A percentile compares a stretch with the other conserved stretches of the same genome.
Evolutionary conservation across 2,329 filamentous ascomycete species (phyloP).

Genomic region (Fusarium virguliforme): DNA sequence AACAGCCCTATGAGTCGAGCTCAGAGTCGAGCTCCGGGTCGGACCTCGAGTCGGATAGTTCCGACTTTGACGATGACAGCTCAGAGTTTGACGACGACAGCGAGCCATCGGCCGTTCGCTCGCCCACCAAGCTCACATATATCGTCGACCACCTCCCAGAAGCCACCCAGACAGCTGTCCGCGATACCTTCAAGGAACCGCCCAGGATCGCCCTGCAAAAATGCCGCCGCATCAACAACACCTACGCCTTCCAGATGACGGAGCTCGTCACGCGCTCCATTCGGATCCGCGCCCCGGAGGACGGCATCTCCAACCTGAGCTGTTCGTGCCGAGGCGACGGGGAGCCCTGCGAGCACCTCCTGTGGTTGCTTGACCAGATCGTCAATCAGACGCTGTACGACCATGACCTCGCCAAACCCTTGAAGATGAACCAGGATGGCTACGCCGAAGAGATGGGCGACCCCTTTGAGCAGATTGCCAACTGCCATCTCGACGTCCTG

Average conservation of each 20-base stretch:
- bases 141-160: constrained; percentile 59
- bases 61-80: constrained; percentile 44
- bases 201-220: constrained; percentile 67
- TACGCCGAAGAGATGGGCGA: constrained; percentile 65
- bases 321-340: constrained; percentile 63
- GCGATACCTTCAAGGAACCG: constrained; percentile 64
- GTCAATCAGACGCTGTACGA: constrained; percentile 64
- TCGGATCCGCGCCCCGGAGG: constrained; percentile 62
- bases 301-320: constrained; percentile 59
- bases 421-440: constrained; percentile 62
- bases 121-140: constrained; percentile 61
- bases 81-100: constrained; percentile 58
- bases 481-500: constrained; percentile 67
- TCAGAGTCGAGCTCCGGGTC: constrained; percentile 51
- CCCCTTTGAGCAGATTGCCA: constrained; percentile 65
- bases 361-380: constrained; percentile 71
- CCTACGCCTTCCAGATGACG: constrained; percentile 71
- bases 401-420: constrained; percentile 56
- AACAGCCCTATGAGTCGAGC: constrained; percentile 46
- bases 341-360: constrained; percentile 65
- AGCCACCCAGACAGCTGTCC: constrained; percentile 58
- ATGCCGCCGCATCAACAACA: constrained; percentile 64
- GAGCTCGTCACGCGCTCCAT: constrained; percentile 69
- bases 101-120: constrained; percentile 53
- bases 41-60: constrained; percentile 36